Evolutionary conservation across 768 basidiomycete species (phyloP), one percentile per base, ranked within the genome.

Genomic region (Naganishia randhawae): DNA sequence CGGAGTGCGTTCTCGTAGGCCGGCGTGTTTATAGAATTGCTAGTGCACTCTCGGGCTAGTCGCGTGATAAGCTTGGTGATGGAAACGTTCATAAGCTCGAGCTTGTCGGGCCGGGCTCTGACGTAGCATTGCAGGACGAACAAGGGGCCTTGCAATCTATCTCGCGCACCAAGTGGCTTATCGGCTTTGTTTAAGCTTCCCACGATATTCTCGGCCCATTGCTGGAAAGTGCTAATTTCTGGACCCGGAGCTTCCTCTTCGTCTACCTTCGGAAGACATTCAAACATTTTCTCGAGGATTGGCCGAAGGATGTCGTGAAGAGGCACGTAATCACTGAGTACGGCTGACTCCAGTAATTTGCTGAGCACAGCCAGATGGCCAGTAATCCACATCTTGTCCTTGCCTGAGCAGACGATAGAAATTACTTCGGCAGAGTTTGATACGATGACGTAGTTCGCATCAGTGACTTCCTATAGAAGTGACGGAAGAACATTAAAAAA

Each of bases 71-170:
- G 84, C 77, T 89, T 92, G 82, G 93, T 86, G 29, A 99, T 83
- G 8, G 85, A 83, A 1, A 84, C 81, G 45, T 87, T 83, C 81
- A 93, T 95, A 0, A 85, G 83, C 72, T 98, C 92, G 42, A 94
- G 86, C 41, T 90, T 85, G 74, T 92, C 89, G 0, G 92, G 89
- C 10, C 86, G 84, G 39, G 88, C 85, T 69, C 88, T 86, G 9
- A 93, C 87, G 57, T 93, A 86, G 0, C 91, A 88, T 76, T 91
- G 88, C 57, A 98, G 83, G 84, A 99, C 89, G 66, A 92, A 84
- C 27, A 99, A 83, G 5, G 88, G 87, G 19, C 92, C 91, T 29
- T 89, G 88, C 33, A 92, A 80, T 14, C 67, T 57, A 57, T 68
- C 67, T 25, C 55, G 27, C 25, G 67, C 67, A 31, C 55, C 50